Evolutionary conservation across 768 basidiomycete species (phyloP).

Genomic region (Piloderma croceum): DNA sequence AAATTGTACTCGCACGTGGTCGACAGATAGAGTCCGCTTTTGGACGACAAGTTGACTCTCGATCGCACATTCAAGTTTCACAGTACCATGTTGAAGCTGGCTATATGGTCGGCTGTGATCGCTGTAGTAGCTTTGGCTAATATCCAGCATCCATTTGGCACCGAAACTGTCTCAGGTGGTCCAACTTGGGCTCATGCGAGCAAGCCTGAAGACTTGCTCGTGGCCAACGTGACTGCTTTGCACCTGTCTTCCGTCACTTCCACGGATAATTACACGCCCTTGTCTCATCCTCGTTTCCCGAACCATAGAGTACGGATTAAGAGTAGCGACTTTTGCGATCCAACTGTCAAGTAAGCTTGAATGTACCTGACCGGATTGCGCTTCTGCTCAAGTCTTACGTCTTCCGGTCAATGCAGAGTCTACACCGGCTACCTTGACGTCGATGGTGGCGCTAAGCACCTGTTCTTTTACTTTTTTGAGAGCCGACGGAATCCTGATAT

Average conservation of each 20-base stretch:
- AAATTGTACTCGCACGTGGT: too few species aligned
- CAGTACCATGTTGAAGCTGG: too few species aligned
- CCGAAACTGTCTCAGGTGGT: too few species aligned
- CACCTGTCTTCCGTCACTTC: background rate
- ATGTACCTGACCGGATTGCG: slow-evolving; percentile 15
- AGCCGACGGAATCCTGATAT: slow-evolving; percentile 39
- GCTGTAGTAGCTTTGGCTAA: too few species aligned
- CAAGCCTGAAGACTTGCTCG: too few species aligned
- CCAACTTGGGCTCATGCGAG: too few species aligned
- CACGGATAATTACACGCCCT: slow-evolving; percentile 28
- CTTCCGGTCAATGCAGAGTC: slow-evolving; percentile 20
- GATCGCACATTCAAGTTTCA: too few species aligned
- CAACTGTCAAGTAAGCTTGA: slow-evolving; percentile 55
- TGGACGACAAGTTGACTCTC: too few species aligned
- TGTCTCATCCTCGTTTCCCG: slow-evolving; percentile 48
- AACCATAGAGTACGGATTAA: slow-evolving; percentile 52
- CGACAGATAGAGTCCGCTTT: too few species aligned
- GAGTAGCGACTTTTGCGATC: slow-evolving; percentile 57
- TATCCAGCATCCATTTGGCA: too few species aligned
- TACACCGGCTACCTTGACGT: slow-evolving; percentile 45
- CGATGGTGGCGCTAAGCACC: slow-evolving; percentile 44
- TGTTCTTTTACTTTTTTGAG: slow-evolving; percentile 62
- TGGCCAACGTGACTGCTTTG: background rate
- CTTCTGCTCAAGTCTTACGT: background rate
- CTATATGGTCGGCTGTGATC: too few species aligned